Evolutionary conservation across 169 alveolate species (phyloP).

Genomic region (Plasmodium knowlesi): DNA sequence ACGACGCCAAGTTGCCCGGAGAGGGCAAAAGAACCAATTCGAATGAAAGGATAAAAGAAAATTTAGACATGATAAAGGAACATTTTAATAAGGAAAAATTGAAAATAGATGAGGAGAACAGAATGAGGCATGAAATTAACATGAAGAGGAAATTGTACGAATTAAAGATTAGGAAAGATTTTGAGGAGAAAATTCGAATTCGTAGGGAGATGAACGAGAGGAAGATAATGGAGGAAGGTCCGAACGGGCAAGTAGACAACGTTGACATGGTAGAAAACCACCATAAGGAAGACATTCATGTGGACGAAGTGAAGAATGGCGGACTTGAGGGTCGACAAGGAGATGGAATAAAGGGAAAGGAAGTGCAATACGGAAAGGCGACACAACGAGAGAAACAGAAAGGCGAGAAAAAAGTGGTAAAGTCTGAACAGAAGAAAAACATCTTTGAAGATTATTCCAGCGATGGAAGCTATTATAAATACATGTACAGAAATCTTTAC

Average conservation of each 20-base stretch:
- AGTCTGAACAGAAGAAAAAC: background rate
- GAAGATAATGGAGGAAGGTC: background rate
- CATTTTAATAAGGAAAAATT: conserved; percentile 22
- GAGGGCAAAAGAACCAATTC: conserved; percentile 20
- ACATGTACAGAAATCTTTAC: conserved; percentile 60
- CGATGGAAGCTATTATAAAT: conserved; percentile 72
- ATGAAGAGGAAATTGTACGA: conserved; percentile 55
- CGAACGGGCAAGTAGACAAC: background rate
- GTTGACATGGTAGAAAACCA: background rate
- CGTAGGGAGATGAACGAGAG: conserved; percentile 42
- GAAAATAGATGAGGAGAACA: conserved; percentile 30
- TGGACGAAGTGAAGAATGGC: background rate
- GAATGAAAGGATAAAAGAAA: conserved; percentile 42
- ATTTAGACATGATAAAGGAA: conserved; percentile 26
- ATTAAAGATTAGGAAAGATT: conserved; percentile 54
- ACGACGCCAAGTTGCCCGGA: background rate
- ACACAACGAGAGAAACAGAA: background rate
- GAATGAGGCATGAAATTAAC: conserved; percentile 39
- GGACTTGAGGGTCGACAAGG: background rate
- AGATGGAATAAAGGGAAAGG: background rate
- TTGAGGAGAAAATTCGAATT: conserved; percentile 64
- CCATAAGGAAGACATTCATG: background rate
- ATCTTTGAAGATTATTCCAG: conserved; percentile 65
- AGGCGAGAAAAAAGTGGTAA: background rate
- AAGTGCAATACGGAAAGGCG: background rate